Evolutionary conservation across 805 yeast species (phyloP).

Genomic region (Kazachstania viticola): DNA sequence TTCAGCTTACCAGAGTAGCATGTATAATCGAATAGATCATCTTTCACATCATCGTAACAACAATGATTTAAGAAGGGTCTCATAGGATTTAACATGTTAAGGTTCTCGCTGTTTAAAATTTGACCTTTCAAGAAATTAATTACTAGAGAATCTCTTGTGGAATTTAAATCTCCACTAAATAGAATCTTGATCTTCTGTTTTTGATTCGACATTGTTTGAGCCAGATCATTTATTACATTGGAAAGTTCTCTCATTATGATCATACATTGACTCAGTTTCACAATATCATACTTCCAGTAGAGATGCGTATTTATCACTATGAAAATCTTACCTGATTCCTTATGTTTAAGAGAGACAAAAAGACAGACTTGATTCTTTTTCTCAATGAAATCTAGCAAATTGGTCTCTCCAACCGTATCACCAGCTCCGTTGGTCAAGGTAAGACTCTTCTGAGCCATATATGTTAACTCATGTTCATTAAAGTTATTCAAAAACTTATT

Average conservation of each 20-base stretch:
- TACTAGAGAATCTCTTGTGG: conserved; percentile 38
- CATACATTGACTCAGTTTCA: conserved; percentile 42
- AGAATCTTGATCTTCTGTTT: conserved; percentile 27
- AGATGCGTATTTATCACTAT: conserved; percentile 49
- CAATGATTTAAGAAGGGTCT: conserved; percentile 23
- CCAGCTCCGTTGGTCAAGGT: conserved; percentile 25
- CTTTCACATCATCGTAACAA: conserved; percentile 22
- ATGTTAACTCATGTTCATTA: conserved; percentile 18
- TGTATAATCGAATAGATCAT: conserved; percentile 28
- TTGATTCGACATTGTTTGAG: conserved; percentile 13
- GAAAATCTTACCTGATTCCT: conserved; percentile 28
- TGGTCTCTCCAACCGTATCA: conserved; percentile 15
- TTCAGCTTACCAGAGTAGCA: conserved; percentile 40
- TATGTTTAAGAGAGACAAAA: conserved; percentile 38
- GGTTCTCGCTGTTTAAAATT: conserved; percentile 18
- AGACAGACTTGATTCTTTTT: conserved; percentile 47
- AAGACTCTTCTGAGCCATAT: conserved; percentile 13
- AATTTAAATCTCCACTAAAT: conserved; percentile 49
- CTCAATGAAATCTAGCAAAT: conserved; percentile 26
- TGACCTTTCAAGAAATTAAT: conserved; percentile 32
- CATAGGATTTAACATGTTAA: conserved; percentile 24
- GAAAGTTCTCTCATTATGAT: conserved; percentile 29
- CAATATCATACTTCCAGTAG: conserved; percentile 49
- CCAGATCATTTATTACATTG: conserved; percentile 15
- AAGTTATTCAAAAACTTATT: conserved; percentile 23